Evolutionary conservation across 768 basidiomycete species (phyloP), one percentile per base, ranked within the genome.

Genomic region (Pleurotus salmoneostramineus): DNA sequence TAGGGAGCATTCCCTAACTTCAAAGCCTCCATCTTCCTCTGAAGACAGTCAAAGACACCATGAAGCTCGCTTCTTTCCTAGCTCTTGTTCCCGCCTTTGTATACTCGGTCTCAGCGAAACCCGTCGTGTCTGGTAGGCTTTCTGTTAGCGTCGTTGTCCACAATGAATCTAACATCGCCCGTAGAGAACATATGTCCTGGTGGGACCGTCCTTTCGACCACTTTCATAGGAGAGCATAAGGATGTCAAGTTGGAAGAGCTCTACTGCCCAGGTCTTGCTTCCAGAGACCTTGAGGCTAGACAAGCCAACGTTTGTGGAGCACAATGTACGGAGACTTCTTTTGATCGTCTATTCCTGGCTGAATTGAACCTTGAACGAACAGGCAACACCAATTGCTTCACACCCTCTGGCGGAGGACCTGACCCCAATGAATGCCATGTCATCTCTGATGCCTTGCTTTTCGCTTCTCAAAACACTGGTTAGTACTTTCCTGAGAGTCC

Each of bases 401-500:
- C 63, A 7, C 76, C 77, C 2, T 61, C 76, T 2, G 78, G 77
- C 15, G 77, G 77, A 62, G 80, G 78, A 34, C 80, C 79, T 1
- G 68, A 78, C 65, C 76, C 77, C 3, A 74, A 76, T 57, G 77
- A 82, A 15, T 80, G 77, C 60, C 67, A 74, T 64, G 68, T 81
- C 52, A 81, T 83, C 58, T 73, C 78, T 4, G 78, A 80, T 56
- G 79, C 80, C 4, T 61, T 81, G 57, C 69, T 72, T 3, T 83
- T 70, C 60, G 75, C 78, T 60, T 72, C 72, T 54, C 71, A 81
- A 68, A 79, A 80, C 63, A 68, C 72, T 32, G 78, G 78, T 71
- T 46, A 11, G 69, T 10, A 43, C 31, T 8, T 52, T 37, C 21
- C 32, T 11, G 10, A 14, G 44, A 33, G 15, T 11, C 3, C 21